These are phyloP conservation scores for Kurtzmaniella cleridarum DNA, from an alignment of 805 yeast genomes.

Conservation along the genomic window DNA sequence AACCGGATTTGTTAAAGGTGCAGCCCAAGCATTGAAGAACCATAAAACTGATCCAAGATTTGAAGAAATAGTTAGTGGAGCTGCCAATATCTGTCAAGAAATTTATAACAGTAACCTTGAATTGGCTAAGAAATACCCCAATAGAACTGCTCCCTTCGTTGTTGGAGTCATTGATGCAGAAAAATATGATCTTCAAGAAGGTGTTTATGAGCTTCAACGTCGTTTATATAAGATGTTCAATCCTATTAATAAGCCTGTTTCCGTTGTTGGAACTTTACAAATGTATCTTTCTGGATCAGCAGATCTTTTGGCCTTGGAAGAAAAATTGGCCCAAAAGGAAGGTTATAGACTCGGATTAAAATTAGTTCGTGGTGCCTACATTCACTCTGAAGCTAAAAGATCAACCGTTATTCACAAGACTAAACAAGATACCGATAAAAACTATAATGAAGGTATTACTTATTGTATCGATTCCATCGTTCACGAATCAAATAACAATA, in stretches of 20 bases:
- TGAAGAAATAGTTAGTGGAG: conserved; percentile 57
- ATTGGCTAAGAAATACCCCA: conserved; percentile 49
- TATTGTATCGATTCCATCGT: conserved; percentile 56
- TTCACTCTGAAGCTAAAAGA: conserved; percentile 81
- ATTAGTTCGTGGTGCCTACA: conserved; percentile 92
- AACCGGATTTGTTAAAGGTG: conserved; percentile 77
- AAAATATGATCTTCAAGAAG: conserved; percentile 79
- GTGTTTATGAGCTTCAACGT: conserved; percentile 88
- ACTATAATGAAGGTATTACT: conserved; percentile 67
- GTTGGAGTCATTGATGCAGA: conserved; percentile 88
- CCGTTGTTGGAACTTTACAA: conserved; percentile 88
- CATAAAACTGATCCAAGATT: conserved; percentile 55
- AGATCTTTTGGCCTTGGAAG: conserved; percentile 56
- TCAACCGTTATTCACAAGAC: conserved; percentile 61
- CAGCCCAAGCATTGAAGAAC: conserved; percentile 65
- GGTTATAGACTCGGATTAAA: conserved; percentile 77
- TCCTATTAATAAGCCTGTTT: conserved; percentile 48
- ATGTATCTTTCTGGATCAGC: conserved; percentile 78
- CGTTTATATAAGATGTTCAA: conserved; percentile 71
- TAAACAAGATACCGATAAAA: conserved; percentile 73
- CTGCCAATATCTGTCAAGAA: conserved; percentile 56
- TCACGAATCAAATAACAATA: conserved; percentile 10
- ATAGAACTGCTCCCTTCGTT: conserved; percentile 65
- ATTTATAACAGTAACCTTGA: conserved; percentile 47
- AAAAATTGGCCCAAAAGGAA: conserved; percentile 53